Base-by-base conservation (phyloP, 1,284 basidiomycete species). In the Tranzscheliella williamsii region DNA sequence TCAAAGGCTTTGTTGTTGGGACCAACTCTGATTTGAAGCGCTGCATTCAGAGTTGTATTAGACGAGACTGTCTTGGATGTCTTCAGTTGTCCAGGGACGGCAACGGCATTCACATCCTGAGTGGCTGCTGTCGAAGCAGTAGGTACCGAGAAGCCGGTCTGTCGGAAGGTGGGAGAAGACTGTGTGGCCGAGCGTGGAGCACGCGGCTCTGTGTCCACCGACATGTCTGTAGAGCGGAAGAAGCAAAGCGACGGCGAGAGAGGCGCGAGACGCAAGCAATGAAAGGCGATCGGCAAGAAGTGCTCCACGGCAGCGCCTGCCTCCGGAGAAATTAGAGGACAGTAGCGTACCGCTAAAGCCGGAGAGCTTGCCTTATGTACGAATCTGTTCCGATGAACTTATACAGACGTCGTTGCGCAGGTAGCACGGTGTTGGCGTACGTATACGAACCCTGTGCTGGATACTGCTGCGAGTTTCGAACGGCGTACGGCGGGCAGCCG, bases 131-230 rank as follows among this genome's bases (percentile, higher is more conserved):
- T 57, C 13, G 62, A 60, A 6, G 51, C 51, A 13, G 55, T 49
- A 4, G 63, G 63, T 2, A 67, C 58, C 4, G 57, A 42, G 37
- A 67, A 67, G 18, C 64, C 64, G 17, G 64, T 67, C 38, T 67
- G 64, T 21, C 64, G 42, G 39, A 62, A 55, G 16, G 64, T 67
- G 4, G 64, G 64, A 1, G 64, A 67, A 20, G 64, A 63, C 30
- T 60, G 62, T 2, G 55, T 41, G 35, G 50, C 51, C 34, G 55
- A 36, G 36, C 55, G 55, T 16, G 47, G 38, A 6, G 62, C 47
- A 31, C 55, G 40, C 11, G 55, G 38, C 33, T 65, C 62, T 27
- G 51, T 51, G 30, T 65, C 55, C 40, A 65, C 51, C 20, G 62
- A 65, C 62, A 65, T 65, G 31, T n/a, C n/a, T n/a, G n/a, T n/a